Evolutionary conservation across 306 rosid genomes (phyloP), one percentile per base, ranked within the genome.

Genomic region (Amphicarpaea edgeworthii): DNA sequence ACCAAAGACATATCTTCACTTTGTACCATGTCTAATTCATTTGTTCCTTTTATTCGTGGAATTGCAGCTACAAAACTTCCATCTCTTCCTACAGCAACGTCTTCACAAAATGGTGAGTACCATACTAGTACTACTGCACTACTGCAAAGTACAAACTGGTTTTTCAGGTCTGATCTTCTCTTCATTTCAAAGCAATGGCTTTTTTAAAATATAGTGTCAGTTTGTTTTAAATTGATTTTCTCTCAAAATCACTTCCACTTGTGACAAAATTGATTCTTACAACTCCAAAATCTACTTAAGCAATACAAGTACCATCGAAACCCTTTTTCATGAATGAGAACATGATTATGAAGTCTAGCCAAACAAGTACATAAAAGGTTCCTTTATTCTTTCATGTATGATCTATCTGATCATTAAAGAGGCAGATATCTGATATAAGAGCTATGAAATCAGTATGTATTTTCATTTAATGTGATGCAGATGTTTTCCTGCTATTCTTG

Each of bases 31-130:
- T 60, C 68, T 69, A 34, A 72, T 38, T 69, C 23, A 42, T 28
- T 15, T 71, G 23, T 67, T 73, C 42, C 28, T 68, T 42, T 42
- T 16, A 70, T 64, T 67, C 12, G 54, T 72, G 77, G 59, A 15
- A 21, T 45, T 82, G 85, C 86, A 85, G 91, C 83, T 14, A 69
- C 81, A 55, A 82, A 76, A 51, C 75, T 89, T 78, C 88, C 94
- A 14, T 75, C 88, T n/a, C 82, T 84, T 54, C 91, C 90, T 8
- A 75, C 84, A 23, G 85, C 88, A 21, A 82, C 86, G 28, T 85
- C 90, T 42, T 81, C 90, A 49, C 87, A 87, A 50, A 80, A 71
- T 46, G 87, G 94, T 87, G 64, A 71, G 86, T 11, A 68, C 7
- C 16, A 32, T 26, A 7, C 58, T 77, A n/a, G 24, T 26, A 7